Percentiles rank a stretch among this genome's conserved stretches.
phyloP scores from a whole-genome alignment of 768 basidiomycete species.

The Podaxis carcinomalis region DNA sequence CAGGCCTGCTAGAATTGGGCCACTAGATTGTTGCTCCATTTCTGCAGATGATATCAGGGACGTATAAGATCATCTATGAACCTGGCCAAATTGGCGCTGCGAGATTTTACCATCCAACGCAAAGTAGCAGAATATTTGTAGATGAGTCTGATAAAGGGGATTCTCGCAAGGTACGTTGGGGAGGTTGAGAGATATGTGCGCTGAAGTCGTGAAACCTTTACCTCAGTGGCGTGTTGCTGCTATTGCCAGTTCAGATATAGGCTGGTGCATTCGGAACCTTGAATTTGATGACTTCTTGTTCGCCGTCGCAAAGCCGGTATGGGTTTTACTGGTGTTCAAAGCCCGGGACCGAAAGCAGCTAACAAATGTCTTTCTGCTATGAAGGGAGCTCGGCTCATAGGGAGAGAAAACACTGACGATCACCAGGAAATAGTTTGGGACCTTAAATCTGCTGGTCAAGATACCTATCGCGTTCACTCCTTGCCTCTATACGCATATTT shows the following conservation, averaged over 20 bases:
- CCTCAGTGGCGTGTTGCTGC: not conserved
- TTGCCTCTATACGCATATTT: not conserved
- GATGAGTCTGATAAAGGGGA: not conserved
- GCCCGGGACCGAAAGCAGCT: too few relatives aligned
- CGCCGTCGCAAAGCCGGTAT: not conserved
- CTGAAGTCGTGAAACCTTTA: not conserved
- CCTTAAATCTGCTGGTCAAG: not conserved
- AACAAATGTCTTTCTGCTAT: not conserved
- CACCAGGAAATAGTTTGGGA: not conserved
- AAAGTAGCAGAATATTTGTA: not conserved
- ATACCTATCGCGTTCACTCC: not conserved
- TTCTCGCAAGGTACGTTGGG: not conserved
- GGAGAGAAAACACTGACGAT: not conserved
- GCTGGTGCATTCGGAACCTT: not conserved
- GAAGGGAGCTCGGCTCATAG: not conserved
- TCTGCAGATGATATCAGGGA: not conserved
- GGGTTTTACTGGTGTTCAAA: not conserved
- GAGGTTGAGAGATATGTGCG: not conserved
- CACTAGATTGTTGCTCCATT: too few relatives aligned
- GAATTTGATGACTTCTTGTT: not conserved
- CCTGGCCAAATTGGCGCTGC: not conserved
- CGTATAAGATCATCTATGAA: not conserved
- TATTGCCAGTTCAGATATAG: not conserved
- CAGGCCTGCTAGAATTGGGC: too few relatives aligned
- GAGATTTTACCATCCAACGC: not conserved